Evolutionary conservation across 495 filamentous ascomycete species (phyloP), one percentile per base, ranked within the genome.

Genomic region (Lasiosphaeriaceae sp.): DNA sequence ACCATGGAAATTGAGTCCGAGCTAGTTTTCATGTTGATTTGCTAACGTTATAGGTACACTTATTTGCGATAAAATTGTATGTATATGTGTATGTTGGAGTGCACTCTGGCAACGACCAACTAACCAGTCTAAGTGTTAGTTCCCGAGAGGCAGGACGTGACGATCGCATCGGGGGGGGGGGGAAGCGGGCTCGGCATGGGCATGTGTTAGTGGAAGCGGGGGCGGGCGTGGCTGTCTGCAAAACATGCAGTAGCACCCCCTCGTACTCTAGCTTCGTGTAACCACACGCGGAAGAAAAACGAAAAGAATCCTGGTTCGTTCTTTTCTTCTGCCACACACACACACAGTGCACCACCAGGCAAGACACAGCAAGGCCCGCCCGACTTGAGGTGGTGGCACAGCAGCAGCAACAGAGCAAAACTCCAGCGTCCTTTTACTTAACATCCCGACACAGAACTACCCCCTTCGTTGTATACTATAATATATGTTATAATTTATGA

Each of bases 221-320:
- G 39, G 5, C 39, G 12, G 14, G 39, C 39, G 39, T 43, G 39
- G 39, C 39, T 6, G 39, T 43, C 39, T 31, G 26, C 52, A 46
- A 46, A 47, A 47, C 52, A 54, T 54, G 52, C 39, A 44, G 39
- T 39, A 54, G 35, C 29, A n/a, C 20, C 8, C 39, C n/a, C 39
- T 14, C 45, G 16, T 49, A 46, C 45, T 29, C n/a, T 59, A 59
- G 56, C 45, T 50, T 49, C 41, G 55, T 51, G 50, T 53, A 59
- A 53, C 56, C 39, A 52, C 56, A 59, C 50, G 8, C n/a, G 14
- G 39, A 12, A 17, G n/a, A 43, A 17, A 43, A 43, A 11, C 7
- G 16, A 14, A 48, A 48, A 22, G 21, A 48, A 7, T 4, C 24
- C 24, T 19, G 21, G 19, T 16, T 19, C 8, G 12, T 50, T 26